These are phyloP conservation scores for Phytophthora pistaciae DNA, from an alignment of 352 stramenopile species.

Conservation along the genomic window DNA sequence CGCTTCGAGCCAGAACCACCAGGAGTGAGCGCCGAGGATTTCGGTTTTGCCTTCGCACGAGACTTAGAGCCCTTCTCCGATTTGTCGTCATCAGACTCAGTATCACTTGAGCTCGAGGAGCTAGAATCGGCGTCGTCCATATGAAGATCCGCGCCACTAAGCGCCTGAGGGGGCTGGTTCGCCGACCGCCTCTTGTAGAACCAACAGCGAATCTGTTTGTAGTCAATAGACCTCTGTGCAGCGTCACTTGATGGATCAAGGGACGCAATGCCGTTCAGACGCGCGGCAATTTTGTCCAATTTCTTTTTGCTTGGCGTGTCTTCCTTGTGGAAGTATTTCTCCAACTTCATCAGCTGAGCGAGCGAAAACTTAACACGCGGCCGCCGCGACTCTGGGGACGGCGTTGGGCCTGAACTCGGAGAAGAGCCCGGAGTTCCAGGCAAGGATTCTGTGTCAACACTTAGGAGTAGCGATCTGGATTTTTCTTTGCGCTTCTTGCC, in stretches of 20 bases:
- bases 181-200: slow-evolving; percentile 89
- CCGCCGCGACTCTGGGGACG: slow-evolving; percentile 71
- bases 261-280: slow-evolving; percentile 75
- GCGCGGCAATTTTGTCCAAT: slow-evolving; percentile 77
- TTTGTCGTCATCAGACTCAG: slow-evolving; percentile 69
- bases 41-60: slow-evolving; percentile 34
- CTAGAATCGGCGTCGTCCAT: slow-evolving; percentile 44
- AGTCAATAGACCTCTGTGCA: slow-evolving; percentile 76
- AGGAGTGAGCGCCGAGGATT: slow-evolving; percentile 25
- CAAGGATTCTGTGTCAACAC: slow-evolving; percentile 66
- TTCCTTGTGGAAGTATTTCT: slow-evolving; percentile 87
- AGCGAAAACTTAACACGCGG: slow-evolving; percentile 83
- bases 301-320: slow-evolving; percentile 85
- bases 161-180: slow-evolving; percentile 77
- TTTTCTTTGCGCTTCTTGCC: slow-evolving; percentile 65
- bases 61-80: slow-evolving; percentile 41
- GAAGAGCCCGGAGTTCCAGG: slow-evolving; percentile 64
- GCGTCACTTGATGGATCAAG: slow-evolving; percentile 62
- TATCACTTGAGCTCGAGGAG: slow-evolving; percentile 74
- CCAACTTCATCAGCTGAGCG: slow-evolving; percentile 80
- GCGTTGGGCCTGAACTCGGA: slow-evolving; percentile 67
- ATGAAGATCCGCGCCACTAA: slow-evolving; percentile 64
- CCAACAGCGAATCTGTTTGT: slow-evolving; percentile 90
- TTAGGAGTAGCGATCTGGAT: slow-evolving; percentile 49
- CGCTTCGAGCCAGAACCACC: slow-evolving; percentile 32